These are phyloP conservation scores for Apocynum venetum DNA, from an alignment of 257 asterid genomes.

Conservation along the genomic window DNA sequence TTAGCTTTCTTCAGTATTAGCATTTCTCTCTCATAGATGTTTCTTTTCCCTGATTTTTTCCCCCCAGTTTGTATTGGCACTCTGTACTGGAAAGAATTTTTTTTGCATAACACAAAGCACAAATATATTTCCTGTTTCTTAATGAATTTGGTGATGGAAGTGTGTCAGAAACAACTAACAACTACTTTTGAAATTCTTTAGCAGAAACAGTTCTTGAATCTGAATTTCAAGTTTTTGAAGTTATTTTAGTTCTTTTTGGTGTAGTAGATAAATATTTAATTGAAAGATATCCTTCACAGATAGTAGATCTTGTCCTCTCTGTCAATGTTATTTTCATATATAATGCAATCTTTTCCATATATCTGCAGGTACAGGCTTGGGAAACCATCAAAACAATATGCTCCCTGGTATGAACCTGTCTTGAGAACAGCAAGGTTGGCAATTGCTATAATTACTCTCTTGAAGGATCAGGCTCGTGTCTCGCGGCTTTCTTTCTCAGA, in stretches of 20 bases:
- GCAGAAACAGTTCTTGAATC: not conserved
- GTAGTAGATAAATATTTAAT: not conserved
- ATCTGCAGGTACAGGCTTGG: slow-evolving; percentile 92
- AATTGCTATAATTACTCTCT: slow-evolving; percentile 63
- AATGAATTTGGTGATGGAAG: not conserved
- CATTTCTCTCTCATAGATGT: not conserved
- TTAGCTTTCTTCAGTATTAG: slow-evolving; percentile 8
- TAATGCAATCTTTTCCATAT: slow-evolving; percentile 4
- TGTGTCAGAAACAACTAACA: not conserved
- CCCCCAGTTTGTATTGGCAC: not conserved
- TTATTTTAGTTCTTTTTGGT: not conserved
- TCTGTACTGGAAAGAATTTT: not conserved
- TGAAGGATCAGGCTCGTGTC: slow-evolving; percentile 74
- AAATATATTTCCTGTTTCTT: not conserved
- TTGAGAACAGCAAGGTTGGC: slow-evolving; percentile 78
- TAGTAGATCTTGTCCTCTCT: not conserved
- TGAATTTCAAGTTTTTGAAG: not conserved
- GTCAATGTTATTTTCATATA: not conserved
- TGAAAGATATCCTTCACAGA: not conserved
- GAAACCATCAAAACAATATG: slow-evolving; percentile 84
- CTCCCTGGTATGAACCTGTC: slow-evolving; percentile 85
- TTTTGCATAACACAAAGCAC: not conserved
- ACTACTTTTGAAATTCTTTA: not conserved
- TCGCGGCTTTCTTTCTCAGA: slow-evolving; percentile 80
- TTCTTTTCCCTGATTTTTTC: not conserved